Evolutionary conservation across 164 flowering plant species (phyloP), one percentile per base, ranked within the genome.

Genomic region (Vitis riparia): DNA sequence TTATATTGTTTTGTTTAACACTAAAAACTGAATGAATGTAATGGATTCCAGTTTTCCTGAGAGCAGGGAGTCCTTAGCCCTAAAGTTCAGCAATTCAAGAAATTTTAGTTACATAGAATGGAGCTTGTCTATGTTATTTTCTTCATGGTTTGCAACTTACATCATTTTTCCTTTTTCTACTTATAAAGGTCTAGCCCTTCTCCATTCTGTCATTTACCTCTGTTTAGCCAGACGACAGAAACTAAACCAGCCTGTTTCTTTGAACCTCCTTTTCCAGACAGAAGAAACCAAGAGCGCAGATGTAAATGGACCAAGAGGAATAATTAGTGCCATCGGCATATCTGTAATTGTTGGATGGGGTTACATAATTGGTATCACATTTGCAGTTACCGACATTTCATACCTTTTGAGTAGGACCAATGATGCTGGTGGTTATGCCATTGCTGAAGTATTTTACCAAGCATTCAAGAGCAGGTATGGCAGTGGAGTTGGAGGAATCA

Each of bases 281-380:
- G 97, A 95, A 80, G 99, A 95, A 81, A 95, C 98, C 44, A 93
- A 89, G 80, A 73, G 72, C 69, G 97, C 99, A 11, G 99, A 95
- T 72, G 78, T 49, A 69, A 93, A 95, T 78, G 98, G 97, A n/a
- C 97, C 98, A 52, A 89, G 75, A 77, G 99, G 99, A 81, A 95
- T 95, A 60, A 88, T 93, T 27, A 90, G 92, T 68, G 73, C 97
- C 16, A 90, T 95, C 62, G 98, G 91, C 47, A 84, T 95, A 86
- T 93, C 97, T 56, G 79, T 88, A 63, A 55, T 95, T 66, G 91
- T 89, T 75, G 99, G 99, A 52, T 93, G 91, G 94, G 93, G 84
- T 59, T 95, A 93, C 85, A 75, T 88, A 72, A 71, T 89, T 10
- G 93, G 93, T 44, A 86, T 93, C 73, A 89, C 94, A 67, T 95